Percentiles rank a stretch among this genome's conserved stretches.
phyloP scores from a whole-genome alignment of 2,329 filamentous ascomycete species.

The Lecanicillium sp. region DNA sequence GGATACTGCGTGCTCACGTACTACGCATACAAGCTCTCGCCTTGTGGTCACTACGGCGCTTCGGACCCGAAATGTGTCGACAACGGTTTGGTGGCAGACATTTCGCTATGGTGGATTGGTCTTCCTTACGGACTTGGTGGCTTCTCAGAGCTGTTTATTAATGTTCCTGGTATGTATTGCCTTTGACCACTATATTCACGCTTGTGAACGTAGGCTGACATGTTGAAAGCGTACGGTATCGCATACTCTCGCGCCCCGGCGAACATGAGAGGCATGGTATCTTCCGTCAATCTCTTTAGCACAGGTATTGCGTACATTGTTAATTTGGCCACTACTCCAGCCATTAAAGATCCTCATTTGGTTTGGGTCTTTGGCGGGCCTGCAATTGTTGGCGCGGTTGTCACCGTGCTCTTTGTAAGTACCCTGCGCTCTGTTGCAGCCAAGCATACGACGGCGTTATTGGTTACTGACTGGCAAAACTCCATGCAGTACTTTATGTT shows the following conservation, averaged over 20 bases:
- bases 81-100: constrained; percentile 15
- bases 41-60: constrained; percentile 30
- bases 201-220: too few species aligned
- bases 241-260: constrained; percentile 41
- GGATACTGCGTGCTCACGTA: constrained; percentile 48
- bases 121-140: constrained; percentile 19
- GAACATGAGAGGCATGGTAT: constrained; percentile 44
- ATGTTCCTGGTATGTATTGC: constrained; percentile 11
- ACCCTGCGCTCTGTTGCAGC: too few species aligned
- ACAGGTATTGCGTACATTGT: constrained; percentile 37
- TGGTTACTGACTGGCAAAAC: too few species aligned
- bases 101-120: constrained; percentile 17
- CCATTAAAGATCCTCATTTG: constrained; percentile 39
- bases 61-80: constrained; percentile 14
- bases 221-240: constrained; percentile 33
- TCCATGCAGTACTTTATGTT: constrained; percentile 9
- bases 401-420: constrained; percentile 30
- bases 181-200: too few species aligned
- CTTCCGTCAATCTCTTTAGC: constrained; percentile 39
- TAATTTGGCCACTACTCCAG: constrained; percentile 33
- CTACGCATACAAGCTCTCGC: constrained; percentile 47
- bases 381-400: constrained; percentile 34
- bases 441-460: too few species aligned
- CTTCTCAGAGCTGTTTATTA: constrained; percentile 20
- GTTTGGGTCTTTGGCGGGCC: constrained; percentile 41